A percentile compares a stretch with the other conserved stretches of the same genome.
phyloP scores from a whole-genome alignment of 306 rosid species.

The Cucumis sativus region Cucumber_9930_V3 NC_026655.2:5703001-5703500 shows the following conservation, averaged over 20 bases:
- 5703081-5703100: neutral
- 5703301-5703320: neutral
- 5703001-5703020: neutral
- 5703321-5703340: neutral
- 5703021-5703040: neutral
- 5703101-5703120: neutral
- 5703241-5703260: neutral
- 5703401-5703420: no score
- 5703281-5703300: neutral
- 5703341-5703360: neutral
- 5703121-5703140: neutral
- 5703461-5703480: no score
- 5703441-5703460: no score
- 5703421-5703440: no score
- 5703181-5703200: neutral
- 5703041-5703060: neutral
- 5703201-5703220: constrained; percentile 1
- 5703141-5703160: neutral
- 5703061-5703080: neutral
- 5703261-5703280: neutral
- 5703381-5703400: no score
- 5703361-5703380: no score
- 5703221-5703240: neutral
- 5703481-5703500: no score
- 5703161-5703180: neutral